phyloP scores from a whole-genome alignment of 331 rosid species.

The Quercus lobata region DNA sequence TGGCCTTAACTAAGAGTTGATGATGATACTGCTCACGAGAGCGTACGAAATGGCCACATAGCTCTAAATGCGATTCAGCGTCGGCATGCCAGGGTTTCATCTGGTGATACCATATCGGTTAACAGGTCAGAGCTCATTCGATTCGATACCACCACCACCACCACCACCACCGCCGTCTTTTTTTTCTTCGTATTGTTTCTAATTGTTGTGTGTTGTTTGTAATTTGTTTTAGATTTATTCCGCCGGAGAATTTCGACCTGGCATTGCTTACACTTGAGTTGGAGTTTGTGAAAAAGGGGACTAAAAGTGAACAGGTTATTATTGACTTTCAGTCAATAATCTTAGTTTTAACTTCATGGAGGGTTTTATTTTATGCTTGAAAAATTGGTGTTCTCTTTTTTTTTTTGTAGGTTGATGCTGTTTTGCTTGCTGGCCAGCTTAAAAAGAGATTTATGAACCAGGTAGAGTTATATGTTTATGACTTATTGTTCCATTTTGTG shows the following conservation, averaged over 20 bases:
- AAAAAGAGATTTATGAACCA: too few species aligned
- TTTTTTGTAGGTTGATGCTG: conserved; percentile 43
- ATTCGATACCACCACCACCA: background rate
- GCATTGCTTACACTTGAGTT: conserved; percentile 60
- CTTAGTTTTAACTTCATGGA: background rate
- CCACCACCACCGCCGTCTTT: too few species aligned
- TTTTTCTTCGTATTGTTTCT: background rate
- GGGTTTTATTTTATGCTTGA: conserved; percentile 4
- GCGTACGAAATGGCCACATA: conserved; percentile 51
- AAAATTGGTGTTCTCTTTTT: background rate
- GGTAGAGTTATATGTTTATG: too few species aligned
- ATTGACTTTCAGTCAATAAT: background rate
- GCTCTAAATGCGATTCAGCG: conserved; percentile 38
- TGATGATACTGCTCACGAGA: conserved; percentile 57
- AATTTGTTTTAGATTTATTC: conserved; percentile 53
- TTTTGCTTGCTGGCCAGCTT: background rate
- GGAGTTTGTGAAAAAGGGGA: conserved; percentile 60
- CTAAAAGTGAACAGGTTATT: conserved; percentile 72
- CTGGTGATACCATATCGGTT: conserved; percentile 53
- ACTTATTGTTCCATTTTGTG: too few species aligned
- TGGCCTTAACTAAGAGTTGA: conserved; percentile 49
- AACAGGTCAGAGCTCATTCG: conserved; percentile 32
- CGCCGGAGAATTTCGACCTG: conserved; percentile 68
- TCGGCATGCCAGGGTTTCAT: conserved; percentile 60
- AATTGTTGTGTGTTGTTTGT: background rate